These are phyloP conservation scores for Trypanosoma lewisi DNA, from an alignment of 208 protist species.

Conservation along the genomic window DNA sequence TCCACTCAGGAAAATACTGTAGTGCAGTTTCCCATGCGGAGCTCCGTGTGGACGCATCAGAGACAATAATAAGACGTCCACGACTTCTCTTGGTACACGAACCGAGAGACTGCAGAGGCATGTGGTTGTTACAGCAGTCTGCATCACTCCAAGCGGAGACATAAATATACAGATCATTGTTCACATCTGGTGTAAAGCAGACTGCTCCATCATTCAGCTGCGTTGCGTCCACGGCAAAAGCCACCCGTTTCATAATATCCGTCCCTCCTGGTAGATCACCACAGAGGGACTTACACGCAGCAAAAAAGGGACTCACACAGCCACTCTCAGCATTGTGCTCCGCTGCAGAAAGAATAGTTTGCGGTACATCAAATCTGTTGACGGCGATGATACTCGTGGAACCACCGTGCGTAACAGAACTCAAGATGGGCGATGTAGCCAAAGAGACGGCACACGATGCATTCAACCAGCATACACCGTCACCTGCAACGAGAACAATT, in stretches of 20 bases:
- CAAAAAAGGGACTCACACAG: background rate
- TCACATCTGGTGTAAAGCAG: constrained; percentile 15
- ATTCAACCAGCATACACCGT: constrained; percentile 3
- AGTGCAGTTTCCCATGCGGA: constrained; percentile 11
- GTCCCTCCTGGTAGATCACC: background rate
- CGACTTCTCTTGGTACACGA: background rate
- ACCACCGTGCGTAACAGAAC: background rate
- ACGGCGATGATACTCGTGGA: constrained; percentile 3
- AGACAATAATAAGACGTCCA: constrained; percentile 28
- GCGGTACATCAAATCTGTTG: background rate
- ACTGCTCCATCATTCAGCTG: background rate
- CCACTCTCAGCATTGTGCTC: background rate
- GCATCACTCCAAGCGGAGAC: constrained; percentile 14
- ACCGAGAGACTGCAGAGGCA: constrained; percentile 1
- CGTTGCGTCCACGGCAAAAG: constrained; percentile 14
- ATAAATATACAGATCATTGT: constrained; percentile 26
- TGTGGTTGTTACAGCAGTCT: constrained; percentile 12
- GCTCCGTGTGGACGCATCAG: constrained; percentile 27
- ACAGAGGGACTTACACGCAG: constrained; percentile 4
- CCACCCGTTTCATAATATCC: constrained; percentile 9
- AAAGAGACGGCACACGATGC: constrained; percentile 18
- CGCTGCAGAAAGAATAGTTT: constrained; percentile 4
- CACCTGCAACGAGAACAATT: constrained; percentile 18
- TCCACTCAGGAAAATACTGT: constrained; percentile 1
- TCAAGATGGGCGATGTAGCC: constrained; percentile 1